phyloP scores from a whole-genome alignment of 2,329 filamentous ascomycete species.

The Calcarisporium arbuscula region DNA sequence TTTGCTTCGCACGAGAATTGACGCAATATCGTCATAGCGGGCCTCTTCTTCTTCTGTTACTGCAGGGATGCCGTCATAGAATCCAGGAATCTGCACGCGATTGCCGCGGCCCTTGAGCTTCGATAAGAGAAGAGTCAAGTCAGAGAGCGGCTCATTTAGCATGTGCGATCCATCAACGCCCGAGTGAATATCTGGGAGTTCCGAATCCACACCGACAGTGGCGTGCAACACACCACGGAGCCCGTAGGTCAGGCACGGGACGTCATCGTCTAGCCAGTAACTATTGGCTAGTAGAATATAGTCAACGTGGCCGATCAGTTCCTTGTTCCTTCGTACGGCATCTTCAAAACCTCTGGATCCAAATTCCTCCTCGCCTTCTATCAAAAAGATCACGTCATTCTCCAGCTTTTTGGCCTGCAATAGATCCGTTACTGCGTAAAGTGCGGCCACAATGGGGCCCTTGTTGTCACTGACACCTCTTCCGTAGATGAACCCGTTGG shows the following conservation, averaged over 20 bases:
- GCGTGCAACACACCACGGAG: conserved; percentile 90
- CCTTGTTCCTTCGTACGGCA: conserved; percentile 72
- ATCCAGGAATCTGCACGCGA: conserved; percentile 75
- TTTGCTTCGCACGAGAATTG: conserved; percentile 66
- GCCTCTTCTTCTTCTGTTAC: conserved; percentile 69
- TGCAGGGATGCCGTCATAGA: conserved; percentile 78
- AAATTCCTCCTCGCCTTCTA: conserved; percentile 95
- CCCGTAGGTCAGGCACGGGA: conserved; percentile 92
- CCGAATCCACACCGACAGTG: conserved; percentile 80
- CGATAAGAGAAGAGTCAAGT: conserved; percentile 76
- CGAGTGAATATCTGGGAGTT: conserved; percentile 83
- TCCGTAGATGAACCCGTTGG: conserved; percentile 90
- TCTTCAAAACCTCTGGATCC: conserved; percentile 87
- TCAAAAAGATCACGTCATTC: conserved; percentile 87
- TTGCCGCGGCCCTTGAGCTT: conserved; percentile 78
- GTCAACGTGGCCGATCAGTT: conserved; percentile 81
- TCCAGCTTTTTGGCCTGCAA: conserved; percentile 76
- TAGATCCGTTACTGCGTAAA: conserved; percentile 89
- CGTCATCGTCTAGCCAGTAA: conserved; percentile 96
- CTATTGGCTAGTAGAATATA: conserved; percentile 95
- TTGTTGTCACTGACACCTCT: conserved; percentile 98
- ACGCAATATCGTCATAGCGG: conserved; percentile 78
- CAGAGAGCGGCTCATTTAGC: conserved; percentile 85
- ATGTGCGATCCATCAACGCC: conserved; percentile 93
- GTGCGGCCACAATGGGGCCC: conserved; percentile 85